Percentiles rank a stretch among this genome's conserved stretches.
These are phyloP conservation scores for Pichia cabralensis DNA, from an alignment of 805 yeast species.

Conservation along the genomic window DNA sequence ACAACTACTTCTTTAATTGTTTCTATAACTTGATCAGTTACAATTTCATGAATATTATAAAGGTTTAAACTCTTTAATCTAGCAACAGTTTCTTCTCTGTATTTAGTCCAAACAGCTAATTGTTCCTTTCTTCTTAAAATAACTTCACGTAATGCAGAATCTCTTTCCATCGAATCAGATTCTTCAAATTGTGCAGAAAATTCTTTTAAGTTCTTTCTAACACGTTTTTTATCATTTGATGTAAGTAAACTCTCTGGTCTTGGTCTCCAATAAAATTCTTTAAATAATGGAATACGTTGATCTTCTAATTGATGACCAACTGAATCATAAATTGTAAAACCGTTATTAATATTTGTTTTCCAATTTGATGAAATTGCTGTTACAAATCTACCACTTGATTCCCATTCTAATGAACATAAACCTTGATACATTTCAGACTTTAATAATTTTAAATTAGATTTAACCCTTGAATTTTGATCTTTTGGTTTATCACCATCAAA, in stretches of 20 bases:
- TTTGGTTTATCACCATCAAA: conserved; percentile 53
- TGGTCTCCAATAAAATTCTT: conserved; percentile 94
- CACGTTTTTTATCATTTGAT: conserved; percentile 77
- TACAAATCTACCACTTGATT: conserved; percentile 87
- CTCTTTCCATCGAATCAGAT: conserved; percentile 91
- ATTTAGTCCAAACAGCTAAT: conserved; percentile 77
- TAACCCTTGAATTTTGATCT: conserved; percentile 37
- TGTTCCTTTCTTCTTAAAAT: conserved; percentile 74
- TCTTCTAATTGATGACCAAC: conserved; percentile 70
- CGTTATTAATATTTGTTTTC: conserved; percentile 81
- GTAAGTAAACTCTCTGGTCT: conserved; percentile 76
- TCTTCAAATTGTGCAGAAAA: conserved; percentile 91
- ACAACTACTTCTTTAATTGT: conserved; percentile 69
- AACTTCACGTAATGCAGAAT: conserved; percentile 82
- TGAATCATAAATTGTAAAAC: conserved; percentile 79
- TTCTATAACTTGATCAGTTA: conserved; percentile 40
- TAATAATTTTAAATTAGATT: conserved; percentile 51
- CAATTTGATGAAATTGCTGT: conserved; percentile 82
- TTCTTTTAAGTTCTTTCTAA: conserved; percentile 80
- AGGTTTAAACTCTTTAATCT: too few species aligned
- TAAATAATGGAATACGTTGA: conserved; percentile 73
- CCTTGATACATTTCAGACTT: conserved; percentile 61
- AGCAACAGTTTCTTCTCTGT: conserved; percentile 49
- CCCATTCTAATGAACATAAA: conserved; percentile 84
- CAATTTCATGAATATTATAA: conserved; percentile 37